Evolutionary conservation across 2,329 filamentous ascomycete genomes (phyloP).

Genomic region (Colletotrichum sp.): DNA sequence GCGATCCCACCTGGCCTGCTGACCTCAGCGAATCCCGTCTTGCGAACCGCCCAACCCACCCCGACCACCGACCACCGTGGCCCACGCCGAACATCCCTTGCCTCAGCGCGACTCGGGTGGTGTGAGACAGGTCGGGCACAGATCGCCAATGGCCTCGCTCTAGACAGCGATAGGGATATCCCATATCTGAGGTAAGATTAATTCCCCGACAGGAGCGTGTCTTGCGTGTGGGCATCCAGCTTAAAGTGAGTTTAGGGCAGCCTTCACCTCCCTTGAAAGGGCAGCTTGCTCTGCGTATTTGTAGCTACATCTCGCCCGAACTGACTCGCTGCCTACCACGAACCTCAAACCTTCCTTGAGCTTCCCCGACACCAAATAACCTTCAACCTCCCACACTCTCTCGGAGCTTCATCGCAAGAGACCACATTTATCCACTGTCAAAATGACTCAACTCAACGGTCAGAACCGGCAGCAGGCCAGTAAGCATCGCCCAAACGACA

Average conservation of each 20-base stretch:
- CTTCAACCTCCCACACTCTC: background rate
- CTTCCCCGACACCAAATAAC: background rate
- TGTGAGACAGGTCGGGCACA: constrained; percentile 17
- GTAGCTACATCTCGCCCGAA: constrained; percentile 15
- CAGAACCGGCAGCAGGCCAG: constrained; percentile 7
- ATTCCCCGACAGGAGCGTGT: constrained; percentile 1
- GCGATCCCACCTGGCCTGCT: background rate
- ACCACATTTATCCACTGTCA: background rate
- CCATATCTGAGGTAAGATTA: constrained; percentile 20
- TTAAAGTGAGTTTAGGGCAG: constrained; percentile 2
- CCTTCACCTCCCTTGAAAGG: constrained; percentile 12
- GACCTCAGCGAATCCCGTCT: background rate
- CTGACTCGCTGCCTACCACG: constrained; percentile 4
- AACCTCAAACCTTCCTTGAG: constrained; percentile 4
- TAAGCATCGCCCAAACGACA: background rate
- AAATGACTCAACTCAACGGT: constrained; percentile 10
- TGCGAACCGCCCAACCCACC: background rate
- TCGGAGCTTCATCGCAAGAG: background rate
- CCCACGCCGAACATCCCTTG: constrained; percentile 12
- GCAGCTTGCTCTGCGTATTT: constrained; percentile 6
- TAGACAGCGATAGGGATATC: constrained; percentile 17
- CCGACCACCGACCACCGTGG: background rate
- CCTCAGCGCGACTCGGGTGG: constrained; percentile 9
- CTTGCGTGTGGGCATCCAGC: constrained; percentile 5
- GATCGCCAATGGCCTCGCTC: constrained; percentile 13